Percentiles rank a stretch among this genome's conserved stretches.
phyloP scores from a whole-genome alignment of 192 early-diverging fungal species.

The Borealophlyctis nickersoniae region DNA sequence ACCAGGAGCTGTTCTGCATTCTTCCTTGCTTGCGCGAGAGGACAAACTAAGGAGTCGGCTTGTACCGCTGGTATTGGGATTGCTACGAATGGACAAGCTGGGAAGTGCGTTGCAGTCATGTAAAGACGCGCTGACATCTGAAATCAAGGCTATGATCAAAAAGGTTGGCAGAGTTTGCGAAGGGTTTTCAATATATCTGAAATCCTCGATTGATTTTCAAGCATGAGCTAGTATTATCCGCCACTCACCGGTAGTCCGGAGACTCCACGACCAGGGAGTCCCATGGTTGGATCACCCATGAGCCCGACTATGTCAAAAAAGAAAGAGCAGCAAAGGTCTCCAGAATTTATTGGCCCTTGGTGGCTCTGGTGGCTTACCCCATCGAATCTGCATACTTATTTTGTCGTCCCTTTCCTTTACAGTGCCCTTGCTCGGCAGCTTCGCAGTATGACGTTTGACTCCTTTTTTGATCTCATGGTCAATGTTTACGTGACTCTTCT shows the following conservation, averaged over 20 bases:
- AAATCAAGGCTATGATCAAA: conserved; percentile 75
- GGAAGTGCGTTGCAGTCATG: conserved; percentile 67
- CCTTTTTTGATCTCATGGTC: conserved; percentile 75
- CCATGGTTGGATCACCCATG: conserved; percentile 7
- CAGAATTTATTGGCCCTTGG: background rate
- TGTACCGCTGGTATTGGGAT: conserved; percentile 70
- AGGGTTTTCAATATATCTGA: conserved; percentile 8
- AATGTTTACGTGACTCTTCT: conserved; percentile 75
- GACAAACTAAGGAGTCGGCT: conserved; percentile 54
- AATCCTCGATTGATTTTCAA: too few species aligned
- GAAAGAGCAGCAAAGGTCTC: conserved; percentile 39
- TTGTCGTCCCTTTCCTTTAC: background rate
- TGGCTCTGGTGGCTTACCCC: too few species aligned
- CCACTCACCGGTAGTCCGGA: background rate
- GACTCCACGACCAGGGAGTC: background rate
- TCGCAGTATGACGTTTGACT: conserved; percentile 76
- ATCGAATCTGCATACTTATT: background rate
- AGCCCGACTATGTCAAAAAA: conserved; percentile 19
- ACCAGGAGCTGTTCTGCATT: conserved; percentile 16
- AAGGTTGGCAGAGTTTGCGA: conserved; percentile 48
- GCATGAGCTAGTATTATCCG: conserved; percentile 28
- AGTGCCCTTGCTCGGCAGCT: conserved; percentile 66
- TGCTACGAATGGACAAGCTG: conserved; percentile 72
- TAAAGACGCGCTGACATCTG: conserved; percentile 70
- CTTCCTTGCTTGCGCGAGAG: conserved; percentile 15